These are phyloP conservation scores for Moesziomyces antarcticus DNA, from an alignment of 1,284 basidiomycete species.

Conservation along the genomic window DNA sequence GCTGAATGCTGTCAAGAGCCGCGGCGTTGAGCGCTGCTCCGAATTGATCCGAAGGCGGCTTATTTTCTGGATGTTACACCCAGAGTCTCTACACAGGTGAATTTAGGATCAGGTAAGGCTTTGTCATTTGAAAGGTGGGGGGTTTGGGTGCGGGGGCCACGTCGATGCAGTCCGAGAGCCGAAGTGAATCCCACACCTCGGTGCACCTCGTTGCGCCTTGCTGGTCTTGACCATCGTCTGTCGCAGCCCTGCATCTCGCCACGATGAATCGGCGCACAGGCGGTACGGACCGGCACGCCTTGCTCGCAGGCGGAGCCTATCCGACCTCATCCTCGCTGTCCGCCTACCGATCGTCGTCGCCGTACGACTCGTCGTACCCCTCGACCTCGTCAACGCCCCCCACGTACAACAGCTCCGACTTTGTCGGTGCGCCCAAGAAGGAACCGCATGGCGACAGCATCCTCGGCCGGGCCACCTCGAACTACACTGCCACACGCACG, in stretches of 20 bases:
- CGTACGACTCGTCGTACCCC: conserved; percentile 58
- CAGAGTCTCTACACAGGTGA: no score
- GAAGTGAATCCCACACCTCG: no score
- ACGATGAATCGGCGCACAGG: conserved; percentile 61
- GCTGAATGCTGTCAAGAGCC: background rate
- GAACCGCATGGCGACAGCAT: conserved; percentile 41
- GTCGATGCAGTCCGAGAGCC: conserved; percentile 25
- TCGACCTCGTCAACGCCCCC: conserved; percentile 15
- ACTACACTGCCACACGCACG: conserved; percentile 64
- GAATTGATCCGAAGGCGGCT: background rate
- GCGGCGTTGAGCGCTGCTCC: background rate
- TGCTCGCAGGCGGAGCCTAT: conserved; percentile 53
- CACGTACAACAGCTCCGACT: conserved; percentile 25
- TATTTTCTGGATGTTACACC: no score
- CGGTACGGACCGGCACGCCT: conserved; percentile 55
- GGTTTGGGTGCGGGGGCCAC: conserved; percentile 8
- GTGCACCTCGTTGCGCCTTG: background rate
- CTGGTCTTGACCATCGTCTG: background rate
- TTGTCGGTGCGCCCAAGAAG: conserved; percentile 56
- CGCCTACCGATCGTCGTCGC: conserved; percentile 52
- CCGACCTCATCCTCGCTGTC: conserved; percentile 44
- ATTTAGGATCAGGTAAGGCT: conserved; percentile 5
- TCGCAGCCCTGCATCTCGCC: background rate
- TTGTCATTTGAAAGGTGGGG: conserved; percentile 3
- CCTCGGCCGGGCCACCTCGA: conserved; percentile 39